phyloP scores from a whole-genome alignment of 257 asterid genomes.

The Gentiana straminea region DNA sequence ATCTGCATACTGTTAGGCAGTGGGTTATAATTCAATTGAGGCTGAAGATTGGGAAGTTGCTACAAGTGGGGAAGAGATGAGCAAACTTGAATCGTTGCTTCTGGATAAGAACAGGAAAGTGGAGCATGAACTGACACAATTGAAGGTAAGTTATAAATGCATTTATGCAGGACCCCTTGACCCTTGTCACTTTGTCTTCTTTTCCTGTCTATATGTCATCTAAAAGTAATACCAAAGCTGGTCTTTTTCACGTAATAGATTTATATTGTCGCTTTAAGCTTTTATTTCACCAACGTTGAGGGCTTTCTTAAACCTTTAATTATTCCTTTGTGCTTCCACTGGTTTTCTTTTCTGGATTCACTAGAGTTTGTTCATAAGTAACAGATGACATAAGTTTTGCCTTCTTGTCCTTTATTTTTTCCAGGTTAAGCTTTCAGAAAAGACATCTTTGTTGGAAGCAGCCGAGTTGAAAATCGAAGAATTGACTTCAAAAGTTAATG shows the following conservation, averaged over 20 bases:
- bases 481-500: slow-evolving; percentile 49
- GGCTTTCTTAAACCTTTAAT: too few species aligned
- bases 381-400: neutral
- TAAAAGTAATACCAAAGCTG: neutral
- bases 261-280: too few species aligned
- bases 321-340: too few species aligned
- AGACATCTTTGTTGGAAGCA: slow-evolving; percentile 70
- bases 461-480: slow-evolving; percentile 66
- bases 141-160: slow-evolving; percentile 40
- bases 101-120: slow-evolving; percentile 96
- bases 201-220: neutral
- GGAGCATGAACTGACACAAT: slow-evolving; percentile 95
- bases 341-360: too few species aligned
- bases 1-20: slow-evolving; percentile 49
- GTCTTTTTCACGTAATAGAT: too few species aligned
- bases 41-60: slow-evolving; percentile 99
- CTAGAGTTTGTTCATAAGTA: too few species aligned
- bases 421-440: slow-evolving; percentile 83
- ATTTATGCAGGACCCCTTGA: neutral
- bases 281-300: too few species aligned
- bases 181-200: neutral
- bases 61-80: slow-evolving; percentile 95
- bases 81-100: slow-evolving; percentile 89
- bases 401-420: slow-evolving; percentile 12
- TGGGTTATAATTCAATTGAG: slow-evolving; percentile 97